These are phyloP conservation scores for Termitomyces sp. DNA, from an alignment of 768 basidiomycete species.

Conservation along the genomic window DNA sequence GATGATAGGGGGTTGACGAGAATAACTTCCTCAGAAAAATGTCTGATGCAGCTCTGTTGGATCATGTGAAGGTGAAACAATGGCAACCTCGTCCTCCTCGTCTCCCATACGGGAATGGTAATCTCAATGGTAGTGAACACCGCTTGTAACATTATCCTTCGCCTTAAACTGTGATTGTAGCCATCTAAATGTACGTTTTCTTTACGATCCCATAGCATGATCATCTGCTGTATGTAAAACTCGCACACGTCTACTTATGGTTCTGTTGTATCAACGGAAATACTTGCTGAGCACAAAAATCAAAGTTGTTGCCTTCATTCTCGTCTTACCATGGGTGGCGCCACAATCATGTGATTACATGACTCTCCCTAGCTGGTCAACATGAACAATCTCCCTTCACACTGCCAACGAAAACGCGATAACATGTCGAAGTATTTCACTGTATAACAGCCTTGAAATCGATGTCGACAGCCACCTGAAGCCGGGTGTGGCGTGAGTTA, in stretches of 20 bases:
- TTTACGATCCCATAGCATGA: neutral
- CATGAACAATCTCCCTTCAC: neutral
- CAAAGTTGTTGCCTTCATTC: neutral
- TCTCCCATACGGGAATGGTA: neutral
- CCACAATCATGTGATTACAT: too few relatives aligned
- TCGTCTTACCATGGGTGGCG: neutral
- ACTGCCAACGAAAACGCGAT: neutral
- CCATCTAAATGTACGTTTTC: neutral
- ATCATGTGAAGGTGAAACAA: slow-evolving; percentile 49
- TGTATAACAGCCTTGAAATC: neutral
- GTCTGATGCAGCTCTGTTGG: slow-evolving; percentile 39
- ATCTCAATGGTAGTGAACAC: slow-evolving; percentile 13
- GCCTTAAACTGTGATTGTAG: neutral
- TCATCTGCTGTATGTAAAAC: neutral
- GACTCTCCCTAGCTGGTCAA: neutral
- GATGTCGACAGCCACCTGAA: neutral
- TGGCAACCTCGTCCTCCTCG: slow-evolving; percentile 39
- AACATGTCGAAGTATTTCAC: neutral
- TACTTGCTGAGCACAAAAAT: neutral
- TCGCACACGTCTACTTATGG: neutral
- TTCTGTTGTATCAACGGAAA: neutral
- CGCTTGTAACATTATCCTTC: slow-evolving; percentile 18
- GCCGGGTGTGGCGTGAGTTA: neutral
- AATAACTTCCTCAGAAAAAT: slow-evolving; percentile 43
- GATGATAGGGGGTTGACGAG: slow-evolving; percentile 35